A percentile compares a stretch with the other conserved stretches of the same genome.
phyloP scores from a whole-genome alignment of 2,329 filamentous ascomycete species.

The Paraphaeosphaeria sporulosa region DNA sequence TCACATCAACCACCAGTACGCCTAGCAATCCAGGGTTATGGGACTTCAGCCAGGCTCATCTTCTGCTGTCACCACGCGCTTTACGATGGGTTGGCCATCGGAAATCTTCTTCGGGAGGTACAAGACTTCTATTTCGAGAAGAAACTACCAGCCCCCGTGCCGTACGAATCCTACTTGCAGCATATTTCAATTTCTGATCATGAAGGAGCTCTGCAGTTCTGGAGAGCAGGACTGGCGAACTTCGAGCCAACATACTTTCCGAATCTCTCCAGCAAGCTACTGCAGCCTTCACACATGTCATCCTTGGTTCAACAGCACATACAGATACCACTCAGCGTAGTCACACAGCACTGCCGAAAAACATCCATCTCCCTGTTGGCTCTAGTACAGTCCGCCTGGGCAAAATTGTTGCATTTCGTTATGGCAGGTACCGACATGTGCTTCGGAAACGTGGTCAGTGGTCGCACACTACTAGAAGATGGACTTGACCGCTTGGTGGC shows the following conservation, averaged over 20 bases:
- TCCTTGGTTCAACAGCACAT: constrained; percentile 38
- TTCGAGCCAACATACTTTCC: constrained; percentile 58
- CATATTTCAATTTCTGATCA: constrained; percentile 62
- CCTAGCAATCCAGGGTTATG: constrained; percentile 36
- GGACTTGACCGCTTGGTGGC: constrained; percentile 77
- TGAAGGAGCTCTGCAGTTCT: constrained; percentile 67
- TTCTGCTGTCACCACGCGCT: constrained; percentile 79
- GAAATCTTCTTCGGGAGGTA: constrained; percentile 73
- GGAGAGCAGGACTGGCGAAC: constrained; percentile 64
- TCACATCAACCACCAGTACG: constrained; percentile 44
- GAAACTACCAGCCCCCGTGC: constrained; percentile 57
- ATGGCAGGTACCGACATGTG: constrained; percentile 72
- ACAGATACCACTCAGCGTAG: constrained; percentile 27
- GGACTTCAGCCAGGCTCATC: constrained; percentile 44
- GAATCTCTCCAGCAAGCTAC: constrained; percentile 36
- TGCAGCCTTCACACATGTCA: neutral
- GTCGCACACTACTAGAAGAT: constrained; percentile 72
- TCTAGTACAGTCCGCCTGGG: constrained; percentile 77
- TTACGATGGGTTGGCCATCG: constrained; percentile 84
- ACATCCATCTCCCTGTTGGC: constrained; percentile 62
- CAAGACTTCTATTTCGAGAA: constrained; percentile 63
- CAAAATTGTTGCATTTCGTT: constrained; percentile 66
- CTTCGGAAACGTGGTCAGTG: constrained; percentile 87
- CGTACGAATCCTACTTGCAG: constrained; percentile 71
- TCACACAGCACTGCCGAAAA: constrained; percentile 31